Evolutionary conservation across 2,329 filamentous ascomycete species (phyloP).

Genomic region (Endothia cerciana): DNA sequence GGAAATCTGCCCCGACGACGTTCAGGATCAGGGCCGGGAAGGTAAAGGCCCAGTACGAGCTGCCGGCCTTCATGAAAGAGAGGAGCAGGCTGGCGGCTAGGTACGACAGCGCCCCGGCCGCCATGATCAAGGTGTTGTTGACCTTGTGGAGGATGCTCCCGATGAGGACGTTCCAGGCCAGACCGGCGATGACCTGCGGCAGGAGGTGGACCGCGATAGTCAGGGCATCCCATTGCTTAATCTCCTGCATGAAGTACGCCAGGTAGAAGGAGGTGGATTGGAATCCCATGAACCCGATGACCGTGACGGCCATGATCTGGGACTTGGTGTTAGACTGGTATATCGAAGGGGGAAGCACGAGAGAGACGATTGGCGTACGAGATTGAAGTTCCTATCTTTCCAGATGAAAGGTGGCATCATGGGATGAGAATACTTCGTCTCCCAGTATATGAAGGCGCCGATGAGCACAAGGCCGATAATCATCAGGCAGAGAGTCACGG

Average conservation of each 20-base stretch:
- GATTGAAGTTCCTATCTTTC: constrained; percentile 65
- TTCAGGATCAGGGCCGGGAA: constrained; percentile 65
- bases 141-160: constrained; percentile 65
- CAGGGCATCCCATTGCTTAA: constrained; percentile 56
- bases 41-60: constrained; percentile 67
- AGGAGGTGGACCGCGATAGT: constrained; percentile 65
- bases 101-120: constrained; percentile 45
- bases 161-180: constrained; percentile 66
- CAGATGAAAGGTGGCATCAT: constrained; percentile 61
- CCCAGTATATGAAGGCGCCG: constrained; percentile 63
- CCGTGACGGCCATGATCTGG: constrained; percentile 58
- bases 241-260: constrained; percentile 66
- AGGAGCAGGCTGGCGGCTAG: constrained; percentile 52
- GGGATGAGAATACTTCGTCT: constrained; percentile 54
- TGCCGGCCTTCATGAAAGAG: constrained; percentile 57
- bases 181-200: constrained; percentile 66
- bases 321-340: background rate
- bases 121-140: constrained; percentile 67
- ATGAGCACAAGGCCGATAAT: constrained; percentile 62
- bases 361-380: constrained; percentile 46
- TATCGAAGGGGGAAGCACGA: background rate
- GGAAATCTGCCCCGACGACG: constrained; percentile 69
- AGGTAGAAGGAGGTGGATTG: constrained; percentile 64
- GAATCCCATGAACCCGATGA: constrained; percentile 67
- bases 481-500: constrained; percentile 65